A percentile compares a stretch with the other conserved stretches of the same genome.
Evolutionary conservation across 768 basidiomycete species (phyloP).

Genomic region (Suillus weaverae): DNA sequence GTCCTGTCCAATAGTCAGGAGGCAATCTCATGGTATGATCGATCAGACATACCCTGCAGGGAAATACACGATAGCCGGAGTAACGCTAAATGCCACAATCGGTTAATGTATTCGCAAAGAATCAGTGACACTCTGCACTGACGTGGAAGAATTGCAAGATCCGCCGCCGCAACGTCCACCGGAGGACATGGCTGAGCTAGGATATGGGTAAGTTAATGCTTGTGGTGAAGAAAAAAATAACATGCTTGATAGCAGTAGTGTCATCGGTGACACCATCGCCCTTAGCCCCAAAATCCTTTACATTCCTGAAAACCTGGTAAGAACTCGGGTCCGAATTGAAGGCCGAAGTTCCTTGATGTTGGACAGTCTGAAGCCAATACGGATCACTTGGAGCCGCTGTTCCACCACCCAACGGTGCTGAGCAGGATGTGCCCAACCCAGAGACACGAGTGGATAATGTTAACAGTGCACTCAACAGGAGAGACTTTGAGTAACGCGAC

Average conservation of each 20-base stretch:
- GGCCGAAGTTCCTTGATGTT: slow-evolving; percentile 69
- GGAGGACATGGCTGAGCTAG: slow-evolving; percentile 62
- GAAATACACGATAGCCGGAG: slow-evolving; percentile 78
- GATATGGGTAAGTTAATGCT: slow-evolving; percentile 11
- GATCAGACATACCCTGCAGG: slow-evolving; percentile 56
- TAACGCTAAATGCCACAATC: slow-evolving; percentile 39
- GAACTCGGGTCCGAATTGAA: slow-evolving; percentile 54
- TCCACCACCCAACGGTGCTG: slow-evolving; percentile 46
- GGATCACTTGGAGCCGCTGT: slow-evolving; percentile 55
- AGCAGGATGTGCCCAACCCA: slow-evolving; percentile 47
- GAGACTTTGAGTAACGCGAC: not conserved
- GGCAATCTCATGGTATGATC: not conserved
- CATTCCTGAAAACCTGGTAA: slow-evolving; percentile 77
- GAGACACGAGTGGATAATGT: slow-evolving; percentile 20
- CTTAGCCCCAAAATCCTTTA: slow-evolving; percentile 57
- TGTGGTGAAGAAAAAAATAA: not conserved
- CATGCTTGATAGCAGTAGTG: slow-evolving; percentile 71
- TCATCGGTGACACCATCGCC: slow-evolving; percentile 73
- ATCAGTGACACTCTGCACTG: slow-evolving; percentile 10
- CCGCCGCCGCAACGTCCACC: slow-evolving; percentile 66
- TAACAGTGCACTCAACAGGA: slow-evolving; percentile 5
- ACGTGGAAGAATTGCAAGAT: slow-evolving; percentile 59
- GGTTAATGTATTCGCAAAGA: slow-evolving; percentile 2
- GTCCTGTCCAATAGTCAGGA: slow-evolving; percentile 39
- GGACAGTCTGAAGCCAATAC: slow-evolving; percentile 72